Evolutionary conservation across 108 stramenopile genomes (phyloP).

Genomic region (Mediolabrus comicus): DNA sequence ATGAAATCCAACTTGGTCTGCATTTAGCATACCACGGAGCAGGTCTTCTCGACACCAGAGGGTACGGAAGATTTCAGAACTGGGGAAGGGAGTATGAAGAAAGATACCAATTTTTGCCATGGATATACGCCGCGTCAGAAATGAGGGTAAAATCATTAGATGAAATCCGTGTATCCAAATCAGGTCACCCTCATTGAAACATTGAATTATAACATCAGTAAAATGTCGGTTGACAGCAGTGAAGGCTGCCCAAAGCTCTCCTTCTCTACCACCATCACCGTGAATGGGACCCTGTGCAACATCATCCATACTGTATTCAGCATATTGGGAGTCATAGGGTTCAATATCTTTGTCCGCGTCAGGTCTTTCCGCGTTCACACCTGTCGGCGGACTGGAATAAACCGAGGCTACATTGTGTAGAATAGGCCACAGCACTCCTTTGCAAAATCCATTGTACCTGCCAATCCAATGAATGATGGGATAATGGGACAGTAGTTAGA

Average conservation of each 20-base stretch:
- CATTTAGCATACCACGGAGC: slow-evolving; percentile 93
- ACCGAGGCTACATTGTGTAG: slow-evolving; percentile 94
- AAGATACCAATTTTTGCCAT: slow-evolving; percentile 94
- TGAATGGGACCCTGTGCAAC: slow-evolving; percentile 83
- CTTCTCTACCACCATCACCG: slow-evolving; percentile 84
- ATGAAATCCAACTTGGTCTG: slow-evolving; percentile 99
- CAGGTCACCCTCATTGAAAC: slow-evolving; percentile 87
- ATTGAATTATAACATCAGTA: slow-evolving; percentile 80
- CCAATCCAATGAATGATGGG: neutral
- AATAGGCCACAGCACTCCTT: slow-evolving; percentile 94
- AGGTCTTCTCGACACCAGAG: slow-evolving; percentile 93
- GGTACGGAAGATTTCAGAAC: slow-evolving; percentile 94
- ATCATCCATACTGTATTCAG: slow-evolving; percentile 77
- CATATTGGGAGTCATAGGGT: slow-evolving; percentile 52
- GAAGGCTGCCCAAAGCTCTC: slow-evolving; percentile 88
- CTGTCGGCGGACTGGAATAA: slow-evolving; percentile 54
- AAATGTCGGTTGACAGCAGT: slow-evolving; percentile 91
- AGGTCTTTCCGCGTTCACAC: slow-evolving; percentile 9
- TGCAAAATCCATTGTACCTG: slow-evolving; percentile 97
- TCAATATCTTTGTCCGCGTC: slow-evolving; percentile 22
- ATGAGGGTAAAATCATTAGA: slow-evolving; percentile 95
- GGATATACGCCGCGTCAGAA: slow-evolving; percentile 83
- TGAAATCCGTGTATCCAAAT: slow-evolving; percentile 99
- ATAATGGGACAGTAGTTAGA: neutral
- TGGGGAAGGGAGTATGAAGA: slow-evolving; percentile 99